Evolutionary conservation across 1,139 yeast genomes (phyloP), one percentile per base, ranked within the genome.

Genomic region (Spencermartinsiella ligniputridi): DNA sequence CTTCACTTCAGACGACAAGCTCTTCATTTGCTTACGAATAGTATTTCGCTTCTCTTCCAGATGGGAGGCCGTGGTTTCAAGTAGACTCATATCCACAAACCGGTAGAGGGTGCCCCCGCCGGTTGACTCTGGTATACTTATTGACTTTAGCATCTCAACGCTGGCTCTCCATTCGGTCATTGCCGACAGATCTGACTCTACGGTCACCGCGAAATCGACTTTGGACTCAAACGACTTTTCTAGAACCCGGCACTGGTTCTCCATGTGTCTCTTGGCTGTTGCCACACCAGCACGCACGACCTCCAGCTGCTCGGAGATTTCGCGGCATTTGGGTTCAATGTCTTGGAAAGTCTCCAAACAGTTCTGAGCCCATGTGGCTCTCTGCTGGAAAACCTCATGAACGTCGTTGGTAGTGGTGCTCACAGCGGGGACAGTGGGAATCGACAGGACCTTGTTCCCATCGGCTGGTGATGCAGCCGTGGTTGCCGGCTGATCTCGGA

Each of bases 181-280:
- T 22, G 58, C 52, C 3, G 40, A 40, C 16, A 53, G 49, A 34
- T 60, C 57, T 17, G 52, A 45, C 16, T 60, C 58, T 15, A 62
- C 49, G 6, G 42, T 50, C 15, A 50, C 51, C 1, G 60, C 58
- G 38, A 53, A 49, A 22, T 53, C 59, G n/a, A 54, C 46, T 13
- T 55, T 54, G 3, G 52, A 43, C 19, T 54, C 55, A 36, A 58
- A 53, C 13, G 58, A 52, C 30, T 52, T 52, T 30, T 56, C 57
- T 21, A 61, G 44, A 18, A 53, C 53, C 2, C 46, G 44, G 3
- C 62, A 51, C 39, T 62, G 64, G 24, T 54, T 57, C 21, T 52
- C 49, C 49, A 63, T 47, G 41, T 62, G 61, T 2, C 55, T 49
- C 20, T 61, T 48, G 3, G 65, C 63, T 12, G 61, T 57, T 6